Evolutionary conservation across 208 protist species (phyloP), one percentile per base, ranked within the genome.

Genomic region (Crithidia mellificae): DNA sequence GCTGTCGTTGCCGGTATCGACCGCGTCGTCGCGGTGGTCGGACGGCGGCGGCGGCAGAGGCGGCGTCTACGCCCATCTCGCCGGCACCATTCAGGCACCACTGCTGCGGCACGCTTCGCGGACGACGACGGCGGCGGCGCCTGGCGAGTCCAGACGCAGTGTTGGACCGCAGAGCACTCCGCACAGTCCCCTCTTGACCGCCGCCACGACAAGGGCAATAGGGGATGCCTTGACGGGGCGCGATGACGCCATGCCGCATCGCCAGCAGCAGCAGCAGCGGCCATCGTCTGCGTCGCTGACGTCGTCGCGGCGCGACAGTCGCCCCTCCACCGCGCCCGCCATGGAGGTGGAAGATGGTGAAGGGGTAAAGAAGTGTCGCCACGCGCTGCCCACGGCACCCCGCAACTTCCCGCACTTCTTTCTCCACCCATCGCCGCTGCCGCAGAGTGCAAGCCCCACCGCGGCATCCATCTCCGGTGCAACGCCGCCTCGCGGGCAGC

Each of bases 11-110:
- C n/a, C n/a, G n/a, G n/a, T n/a, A n/a, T n/a, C n/a, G n/a, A n/a
- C n/a, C n/a, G n/a, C n/a, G 3, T 30, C n/a, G 43, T n/a, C 11
- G 24, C 29, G 3, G 39, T 30, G 39, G 34, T 46, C 15, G 2
- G 20, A 30, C 30, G 20, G 53, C 20, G n/a, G n/a, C n/a, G n/a
- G n/a, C n/a, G n/a, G n/a, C n/a, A n/a, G n/a, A n/a, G n/a, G n/a
- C n/a, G 47, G 44, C 9, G 46, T 65, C 14, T 55, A 55, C 32
- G 59, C 59, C 0, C 59, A 65, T 32, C 34, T 65, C 7, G 46
- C 27, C n/a, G 46, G 46, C 12, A 30, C 30, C 17, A 44, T 15
- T 1, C 25, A 29, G 19, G 7, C 22, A 4, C 30, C 25, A n/a
- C n/a, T n/a, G 5, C 22, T 25, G 57, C 57, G 34, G 6, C 53